Percentiles rank a stretch among this genome's conserved stretches.
Conservation (phyloP, 2,329 filamentous ascomycete species). For the Alternaria postmessia region DNA sequence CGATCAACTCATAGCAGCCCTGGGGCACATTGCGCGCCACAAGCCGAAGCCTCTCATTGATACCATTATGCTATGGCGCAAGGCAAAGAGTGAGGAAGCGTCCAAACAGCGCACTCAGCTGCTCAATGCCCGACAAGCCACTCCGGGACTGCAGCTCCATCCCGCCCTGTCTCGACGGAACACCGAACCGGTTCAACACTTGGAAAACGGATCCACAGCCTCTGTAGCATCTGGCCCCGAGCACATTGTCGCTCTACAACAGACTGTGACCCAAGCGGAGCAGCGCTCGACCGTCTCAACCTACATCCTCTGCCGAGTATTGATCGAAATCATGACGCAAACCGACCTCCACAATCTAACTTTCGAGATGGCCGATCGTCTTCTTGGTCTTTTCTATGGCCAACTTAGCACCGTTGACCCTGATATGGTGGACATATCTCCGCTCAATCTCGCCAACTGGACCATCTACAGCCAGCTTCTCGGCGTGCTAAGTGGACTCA, state of each 20-base stretch:
- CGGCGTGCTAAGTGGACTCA: slow-evolving; percentile 94
- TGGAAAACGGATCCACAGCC: slow-evolving; percentile 34
- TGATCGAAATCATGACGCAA: slow-evolving; percentile 93
- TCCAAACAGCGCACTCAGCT: slow-evolving; percentile 45
- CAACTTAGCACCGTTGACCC: slow-evolving; percentile 89
- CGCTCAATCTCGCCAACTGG: slow-evolving; percentile 92
- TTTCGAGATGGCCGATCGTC: slow-evolving; percentile 88
- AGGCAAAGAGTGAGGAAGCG: slow-evolving; percentile 90
- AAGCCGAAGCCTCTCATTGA: slow-evolving; percentile 96
- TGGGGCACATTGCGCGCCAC: slow-evolving; percentile 92
- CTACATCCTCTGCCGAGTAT: slow-evolving; percentile 90
- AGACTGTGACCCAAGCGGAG: slow-evolving; percentile 80
- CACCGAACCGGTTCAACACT: slow-evolving; percentile 45
- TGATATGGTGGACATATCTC: slow-evolving; percentile 78
- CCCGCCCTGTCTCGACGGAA: slow-evolving; percentile 46
- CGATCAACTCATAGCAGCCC: slow-evolving; percentile 90
- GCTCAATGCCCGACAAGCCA: slow-evolving; percentile 43
- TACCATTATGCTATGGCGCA: slow-evolving; percentile 97
- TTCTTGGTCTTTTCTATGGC: slow-evolving; percentile 96
- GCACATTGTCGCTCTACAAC: slow-evolving; percentile 62
- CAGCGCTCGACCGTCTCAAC: slow-evolving; percentile 93
- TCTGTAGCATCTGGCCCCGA: slow-evolving; percentile 40
- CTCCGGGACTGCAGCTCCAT: slow-evolving; percentile 30
- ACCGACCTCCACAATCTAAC: slow-evolving; percentile 84
- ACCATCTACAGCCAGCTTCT: slow-evolving; percentile 90